Conservation (phyloP, 371 early-diverging fungal species). For the Apophysomyces variabilis region DNA sequence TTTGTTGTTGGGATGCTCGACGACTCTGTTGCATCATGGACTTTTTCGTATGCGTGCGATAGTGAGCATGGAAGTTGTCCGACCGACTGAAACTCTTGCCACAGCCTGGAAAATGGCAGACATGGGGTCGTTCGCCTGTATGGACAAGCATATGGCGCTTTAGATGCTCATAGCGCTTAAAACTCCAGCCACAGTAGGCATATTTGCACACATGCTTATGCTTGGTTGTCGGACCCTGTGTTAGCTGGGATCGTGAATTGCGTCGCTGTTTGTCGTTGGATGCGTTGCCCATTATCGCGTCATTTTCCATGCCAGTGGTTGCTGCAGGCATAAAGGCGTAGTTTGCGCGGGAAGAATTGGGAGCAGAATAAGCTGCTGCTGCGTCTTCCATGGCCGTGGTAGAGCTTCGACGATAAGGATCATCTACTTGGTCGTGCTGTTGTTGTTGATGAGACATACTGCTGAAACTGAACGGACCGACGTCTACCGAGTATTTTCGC, state of each 20-base stretch:
- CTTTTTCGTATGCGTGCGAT: slow-evolving; percentile 59
- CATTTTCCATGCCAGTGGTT: background rate
- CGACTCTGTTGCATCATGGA: slow-evolving; percentile 15
- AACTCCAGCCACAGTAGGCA: slow-evolving; percentile 62
- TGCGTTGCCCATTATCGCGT: background rate
- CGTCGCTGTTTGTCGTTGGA: background rate
- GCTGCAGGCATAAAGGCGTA: slow-evolving; percentile 1
- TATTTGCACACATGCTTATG: slow-evolving; percentile 62
- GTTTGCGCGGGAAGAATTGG: background rate
- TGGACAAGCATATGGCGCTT: slow-evolving; percentile 79
- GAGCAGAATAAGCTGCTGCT: slow-evolving; percentile 3
- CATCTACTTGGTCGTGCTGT: slow-evolving; percentile 11
- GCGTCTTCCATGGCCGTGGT: slow-evolving; percentile 17
- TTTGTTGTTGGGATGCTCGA: background rate
- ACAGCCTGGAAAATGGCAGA: slow-evolving; percentile 71
- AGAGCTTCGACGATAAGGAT: slow-evolving; percentile 18
- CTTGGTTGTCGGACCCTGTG: background rate
- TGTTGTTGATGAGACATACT: slow-evolving; percentile 7
- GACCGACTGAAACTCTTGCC: slow-evolving; percentile 76
- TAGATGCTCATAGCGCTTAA: slow-evolving; percentile 84
- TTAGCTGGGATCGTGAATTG: slow-evolving; percentile 5
- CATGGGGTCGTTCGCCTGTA: slow-evolving; percentile 68
- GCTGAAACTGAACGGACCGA: slow-evolving; percentile 26
- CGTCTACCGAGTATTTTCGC: slow-evolving; percentile 30
- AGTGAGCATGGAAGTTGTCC: slow-evolving; percentile 73